Conservation (phyloP, 768 basidiomycete genomes). For the Cystofilobasidium ferigula region DNA sequence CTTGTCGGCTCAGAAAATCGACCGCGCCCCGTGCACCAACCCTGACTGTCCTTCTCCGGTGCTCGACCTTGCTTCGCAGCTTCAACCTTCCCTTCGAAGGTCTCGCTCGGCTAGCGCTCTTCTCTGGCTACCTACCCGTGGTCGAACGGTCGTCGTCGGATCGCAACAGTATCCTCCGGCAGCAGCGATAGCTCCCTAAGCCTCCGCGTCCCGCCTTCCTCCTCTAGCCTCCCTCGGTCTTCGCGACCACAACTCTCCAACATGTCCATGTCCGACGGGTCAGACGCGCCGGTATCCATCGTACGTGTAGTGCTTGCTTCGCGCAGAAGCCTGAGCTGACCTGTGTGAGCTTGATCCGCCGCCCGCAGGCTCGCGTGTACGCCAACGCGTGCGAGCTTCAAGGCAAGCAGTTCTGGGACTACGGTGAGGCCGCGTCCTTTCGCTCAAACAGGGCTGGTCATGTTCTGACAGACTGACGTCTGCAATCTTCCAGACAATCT, state of each 20-base stretch:
- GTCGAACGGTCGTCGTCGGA: too few relatives aligned
- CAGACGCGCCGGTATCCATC: constrained; percentile 4
- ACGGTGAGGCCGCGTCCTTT: constrained; percentile 50
- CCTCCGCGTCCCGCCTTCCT: background rate
- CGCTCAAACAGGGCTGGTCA: too few relatives aligned
- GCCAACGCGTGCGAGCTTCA: constrained; percentile 74
- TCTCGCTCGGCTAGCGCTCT: too few relatives aligned
- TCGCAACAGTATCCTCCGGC: constrained; percentile 17
- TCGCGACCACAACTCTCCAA: too few relatives aligned
- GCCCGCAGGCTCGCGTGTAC: constrained; percentile 46
- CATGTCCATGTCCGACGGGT: constrained; percentile 4
- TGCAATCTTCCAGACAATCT: constrained; percentile 57
- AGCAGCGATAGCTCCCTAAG: constrained; percentile 19
- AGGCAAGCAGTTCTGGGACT: constrained; percentile 89
- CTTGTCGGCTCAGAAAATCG: too few relatives aligned
- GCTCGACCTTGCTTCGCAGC: too few relatives aligned
- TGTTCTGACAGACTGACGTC: too few relatives aligned
- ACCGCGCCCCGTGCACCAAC: too few relatives aligned
- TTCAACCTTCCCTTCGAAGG: too few relatives aligned
- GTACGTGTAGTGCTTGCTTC: background rate
- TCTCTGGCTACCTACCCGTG: too few relatives aligned
- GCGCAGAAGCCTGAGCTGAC: constrained; percentile 3
- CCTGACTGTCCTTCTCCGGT: too few relatives aligned
- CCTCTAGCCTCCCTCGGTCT: background rate
- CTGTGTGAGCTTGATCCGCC: constrained; percentile 7